Conservation (phyloP, 2,329 filamentous ascomycete genomes). For the Gyromitra esculenta region DNA sequence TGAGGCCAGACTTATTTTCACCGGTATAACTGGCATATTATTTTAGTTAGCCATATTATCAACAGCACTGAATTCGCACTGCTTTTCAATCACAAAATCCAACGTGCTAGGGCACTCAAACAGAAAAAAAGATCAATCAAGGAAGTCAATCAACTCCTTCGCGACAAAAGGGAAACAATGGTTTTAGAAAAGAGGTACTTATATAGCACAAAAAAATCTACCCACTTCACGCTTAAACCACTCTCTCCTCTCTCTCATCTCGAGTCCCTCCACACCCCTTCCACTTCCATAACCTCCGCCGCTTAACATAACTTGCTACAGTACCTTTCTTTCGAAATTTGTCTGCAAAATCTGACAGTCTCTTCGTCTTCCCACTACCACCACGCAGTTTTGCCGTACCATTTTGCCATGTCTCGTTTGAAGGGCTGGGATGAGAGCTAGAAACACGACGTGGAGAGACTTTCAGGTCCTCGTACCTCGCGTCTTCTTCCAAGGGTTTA, state of each 20-base stretch:
- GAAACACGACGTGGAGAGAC: background rate
- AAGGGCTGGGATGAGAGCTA: background rate
- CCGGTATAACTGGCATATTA: background rate
- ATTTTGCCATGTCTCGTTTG: too few species aligned
- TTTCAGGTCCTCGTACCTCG: background rate
- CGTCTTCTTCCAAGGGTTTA: background rate
- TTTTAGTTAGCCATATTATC: background rate
- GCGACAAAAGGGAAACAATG: background rate
- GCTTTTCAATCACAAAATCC: background rate
- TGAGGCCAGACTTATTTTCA: background rate
- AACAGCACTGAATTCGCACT: background rate
- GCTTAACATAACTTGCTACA: background rate
- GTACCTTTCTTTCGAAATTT: background rate
- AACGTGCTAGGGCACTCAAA: background rate
- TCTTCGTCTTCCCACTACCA: slow-evolving; percentile 2
- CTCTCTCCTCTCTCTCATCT: background rate
- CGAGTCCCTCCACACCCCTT: background rate
- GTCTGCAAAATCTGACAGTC: background rate
- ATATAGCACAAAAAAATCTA: background rate
- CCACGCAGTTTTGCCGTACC: background rate
- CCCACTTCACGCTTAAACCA: background rate
- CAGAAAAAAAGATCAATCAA: background rate
- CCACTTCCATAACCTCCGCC: slow-evolving; percentile 1
- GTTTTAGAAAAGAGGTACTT: background rate
- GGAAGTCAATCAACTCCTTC: background rate